phyloP scores from a whole-genome alignment of 2,329 filamentous ascomycete genomes.

The Fusarium redolens region DNA sequence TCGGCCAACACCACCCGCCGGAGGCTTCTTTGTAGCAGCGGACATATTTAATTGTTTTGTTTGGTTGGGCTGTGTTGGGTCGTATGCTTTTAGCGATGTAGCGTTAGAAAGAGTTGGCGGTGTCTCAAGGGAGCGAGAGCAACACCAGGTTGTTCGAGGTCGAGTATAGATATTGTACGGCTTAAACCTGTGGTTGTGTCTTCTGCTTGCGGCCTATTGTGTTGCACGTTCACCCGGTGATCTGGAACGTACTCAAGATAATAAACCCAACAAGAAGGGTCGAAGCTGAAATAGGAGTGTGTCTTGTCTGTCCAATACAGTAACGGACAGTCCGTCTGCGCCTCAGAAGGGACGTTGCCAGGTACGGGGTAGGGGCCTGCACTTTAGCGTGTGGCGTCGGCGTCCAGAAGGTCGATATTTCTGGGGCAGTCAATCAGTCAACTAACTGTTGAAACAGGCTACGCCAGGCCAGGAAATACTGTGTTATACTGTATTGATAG shows the following conservation, averaged over 20 bases:
- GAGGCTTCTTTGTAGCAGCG: slow-evolving; percentile 64
- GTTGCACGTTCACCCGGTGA: slow-evolving; percentile 43
- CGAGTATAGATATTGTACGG: slow-evolving; percentile 30
- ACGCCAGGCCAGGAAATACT: slow-evolving; percentile 12
- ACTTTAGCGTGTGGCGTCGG: slow-evolving; percentile 36
- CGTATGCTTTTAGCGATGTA: slow-evolving; percentile 23
- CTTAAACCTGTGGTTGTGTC: slow-evolving; percentile 17
- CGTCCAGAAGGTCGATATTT: slow-evolving; percentile 37
- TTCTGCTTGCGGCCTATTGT: slow-evolving; percentile 27
- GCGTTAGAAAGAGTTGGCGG: slow-evolving; percentile 25
- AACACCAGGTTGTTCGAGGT: slow-evolving; percentile 14
- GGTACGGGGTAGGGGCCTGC: slow-evolving; percentile 32
- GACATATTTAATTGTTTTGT: slow-evolving; percentile 57
- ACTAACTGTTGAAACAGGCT: slow-evolving; percentile 29
- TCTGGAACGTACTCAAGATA: slow-evolving; percentile 36
- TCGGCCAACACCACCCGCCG: slow-evolving; percentile 60
- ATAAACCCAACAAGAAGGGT: slow-evolving; percentile 35
- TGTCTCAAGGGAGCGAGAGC: slow-evolving; percentile 17
- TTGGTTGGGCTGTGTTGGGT: slow-evolving; percentile 26
- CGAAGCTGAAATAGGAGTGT: slow-evolving; percentile 43
- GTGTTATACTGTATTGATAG: slow-evolving; percentile 10
- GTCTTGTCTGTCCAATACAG: slow-evolving; percentile 14
- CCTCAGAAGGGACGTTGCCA: slow-evolving; percentile 40
- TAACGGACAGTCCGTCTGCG: slow-evolving; percentile 35
- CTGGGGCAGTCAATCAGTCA: slow-evolving; percentile 31